Evolutionary conservation across 2,329 filamentous ascomycete species (phyloP), one percentile per base, ranked within the genome.

Genomic region (Cadophora sp.): DNA sequence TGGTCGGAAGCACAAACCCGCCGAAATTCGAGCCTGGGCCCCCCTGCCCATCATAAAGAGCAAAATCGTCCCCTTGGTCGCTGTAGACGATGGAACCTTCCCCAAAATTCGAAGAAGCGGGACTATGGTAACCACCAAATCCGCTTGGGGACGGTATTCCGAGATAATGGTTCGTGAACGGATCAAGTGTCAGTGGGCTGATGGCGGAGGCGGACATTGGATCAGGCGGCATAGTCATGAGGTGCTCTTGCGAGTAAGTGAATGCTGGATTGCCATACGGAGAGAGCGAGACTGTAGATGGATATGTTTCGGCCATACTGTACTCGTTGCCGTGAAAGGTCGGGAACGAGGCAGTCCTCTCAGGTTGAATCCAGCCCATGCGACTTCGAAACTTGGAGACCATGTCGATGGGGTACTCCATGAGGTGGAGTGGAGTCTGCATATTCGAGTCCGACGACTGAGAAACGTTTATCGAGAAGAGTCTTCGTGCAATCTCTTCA

Each of bases 401-500:
- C 58, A 89, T 88, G 73, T 92, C 86, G 65, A 91, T 88, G 22
- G 92, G 91, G 70, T 90, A 89, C 73, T 92, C 88, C 88, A 93
- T 92, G 53, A 94, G 83, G 5, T 83, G 82, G 69, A 92, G 79
- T 12, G 89, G 88, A 34, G 89, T 87, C 75, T 89, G 86, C 51
- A 86, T 80, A 29, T 88, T 86, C 19, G 84, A 83, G 65, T 88
- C 86, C 67, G 85, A 82, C 24, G 83, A 83, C 69, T 86, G 84
- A 4, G 86, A 85, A 26, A 88, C 81, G 73, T 87, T 93, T 81
- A 92, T 87, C 26, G 89, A 87, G 72, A 90, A 85, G 31, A 97
- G 86, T 43, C 92, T 88, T 59, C 88, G 87, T 56, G 93, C 89
- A 75, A 97, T 97, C 77, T 96, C 91, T 79, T 97, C 93, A 37